These are phyloP conservation scores for Vitis riparia DNA, from an alignment of 164 flowering plant species.

Conservation along the genomic window DNA sequence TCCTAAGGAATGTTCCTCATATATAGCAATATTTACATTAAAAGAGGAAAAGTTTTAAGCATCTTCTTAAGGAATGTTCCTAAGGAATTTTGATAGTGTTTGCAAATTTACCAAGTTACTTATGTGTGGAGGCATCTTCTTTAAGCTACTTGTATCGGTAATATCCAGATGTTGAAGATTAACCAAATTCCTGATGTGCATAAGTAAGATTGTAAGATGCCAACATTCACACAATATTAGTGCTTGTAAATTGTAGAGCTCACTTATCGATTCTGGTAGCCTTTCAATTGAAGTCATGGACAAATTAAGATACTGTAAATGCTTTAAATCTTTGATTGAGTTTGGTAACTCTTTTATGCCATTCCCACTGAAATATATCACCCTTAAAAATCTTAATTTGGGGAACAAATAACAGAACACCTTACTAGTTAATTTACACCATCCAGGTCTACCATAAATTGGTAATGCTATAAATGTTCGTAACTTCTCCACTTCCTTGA, in stretches of 20 bases:
- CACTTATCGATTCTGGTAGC: conserved; percentile 2
- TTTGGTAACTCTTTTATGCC: background rate
- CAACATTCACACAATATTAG: background rate
- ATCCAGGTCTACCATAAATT: too few species aligned
- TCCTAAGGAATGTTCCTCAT: too few species aligned
- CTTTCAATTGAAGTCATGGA: background rate
- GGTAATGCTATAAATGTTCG: background rate
- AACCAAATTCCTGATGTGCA: background rate
- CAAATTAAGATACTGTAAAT: conserved; percentile 6
- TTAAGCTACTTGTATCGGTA: too few species aligned
- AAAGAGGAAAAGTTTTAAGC: too few species aligned
- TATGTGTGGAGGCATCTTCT: background rate
- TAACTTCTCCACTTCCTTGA: background rate
- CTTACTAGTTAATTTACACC: too few species aligned
- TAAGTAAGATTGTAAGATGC: background rate
- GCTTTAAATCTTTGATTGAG: conserved; percentile 1
- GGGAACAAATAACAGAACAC: too few species aligned
- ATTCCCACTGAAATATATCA: too few species aligned
- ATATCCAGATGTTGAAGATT: background rate
- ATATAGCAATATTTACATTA: too few species aligned
- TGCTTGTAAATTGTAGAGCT: conserved; percentile 2
- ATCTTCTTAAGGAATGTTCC: too few species aligned
- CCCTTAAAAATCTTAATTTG: too few species aligned
- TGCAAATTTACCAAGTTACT: background rate
- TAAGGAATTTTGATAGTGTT: background rate